Evolutionary conservation across 768 basidiomycete genomes (phyloP).

Genomic region (Leucogyrophana mollusca): DNA sequence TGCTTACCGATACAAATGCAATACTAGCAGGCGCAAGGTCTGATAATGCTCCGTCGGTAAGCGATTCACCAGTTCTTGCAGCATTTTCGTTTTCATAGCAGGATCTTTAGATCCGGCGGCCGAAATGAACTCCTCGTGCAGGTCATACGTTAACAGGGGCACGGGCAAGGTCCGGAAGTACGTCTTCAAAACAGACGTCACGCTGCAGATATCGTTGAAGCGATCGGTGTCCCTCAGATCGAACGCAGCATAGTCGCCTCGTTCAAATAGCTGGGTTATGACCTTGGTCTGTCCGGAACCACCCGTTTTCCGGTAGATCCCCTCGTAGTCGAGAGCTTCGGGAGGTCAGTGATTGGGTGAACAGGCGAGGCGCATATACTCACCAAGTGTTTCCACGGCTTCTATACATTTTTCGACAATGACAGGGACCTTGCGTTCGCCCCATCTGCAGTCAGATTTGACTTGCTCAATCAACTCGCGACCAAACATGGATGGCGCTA

Average conservation of each 20-base stretch:
- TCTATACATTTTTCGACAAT: conserved; percentile 96
- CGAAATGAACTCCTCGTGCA: conserved; percentile 87
- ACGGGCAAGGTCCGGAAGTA: conserved; percentile 93
- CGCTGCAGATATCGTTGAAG: conserved; percentile 96
- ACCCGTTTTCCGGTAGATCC: conserved; percentile 97
- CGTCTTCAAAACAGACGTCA: conserved; percentile 95
- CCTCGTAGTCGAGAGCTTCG: conserved; percentile 90
- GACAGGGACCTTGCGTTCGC: conserved; percentile 69
- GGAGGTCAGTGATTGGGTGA: background rate
- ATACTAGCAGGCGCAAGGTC: conserved; percentile 78
- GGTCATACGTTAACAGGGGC: conserved; percentile 85
- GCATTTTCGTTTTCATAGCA: conserved; percentile 51
- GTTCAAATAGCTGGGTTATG: conserved; percentile 93
- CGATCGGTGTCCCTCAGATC: conserved; percentile 83
- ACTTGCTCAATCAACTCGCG: conserved; percentile 86
- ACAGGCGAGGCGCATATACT: conserved; percentile 21
- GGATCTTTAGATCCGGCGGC: conserved; percentile 72
- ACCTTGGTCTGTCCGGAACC: conserved; percentile 89
- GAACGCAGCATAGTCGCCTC: conserved; percentile 86
- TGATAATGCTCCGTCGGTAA: conserved; percentile 88
- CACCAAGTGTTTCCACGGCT: conserved; percentile 87
- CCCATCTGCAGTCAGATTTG: conserved; percentile 56
- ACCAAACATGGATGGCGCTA: conserved; percentile 92
- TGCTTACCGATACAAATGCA: conserved; percentile 82
- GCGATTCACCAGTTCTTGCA: conserved; percentile 69